Evolutionary conservation across 352 stramenopile genomes (phyloP).

Genomic region (Globisporangium cylindrosporum): DNA sequence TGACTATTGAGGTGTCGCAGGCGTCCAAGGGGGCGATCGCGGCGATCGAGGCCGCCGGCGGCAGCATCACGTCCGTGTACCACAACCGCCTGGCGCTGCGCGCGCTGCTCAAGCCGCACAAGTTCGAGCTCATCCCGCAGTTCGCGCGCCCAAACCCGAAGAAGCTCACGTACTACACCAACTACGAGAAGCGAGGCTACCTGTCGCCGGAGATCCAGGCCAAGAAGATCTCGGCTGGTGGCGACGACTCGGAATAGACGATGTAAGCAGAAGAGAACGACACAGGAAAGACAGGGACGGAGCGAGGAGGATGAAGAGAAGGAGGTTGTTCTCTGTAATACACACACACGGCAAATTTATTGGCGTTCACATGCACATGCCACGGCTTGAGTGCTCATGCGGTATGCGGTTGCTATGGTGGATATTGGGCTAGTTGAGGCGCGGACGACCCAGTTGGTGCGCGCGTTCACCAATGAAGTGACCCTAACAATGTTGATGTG

Average conservation of each 20-base stretch:
- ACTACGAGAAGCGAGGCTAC: constrained; percentile 96
- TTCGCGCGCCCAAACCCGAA: constrained; percentile 93
- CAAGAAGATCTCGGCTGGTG: constrained; percentile 66
- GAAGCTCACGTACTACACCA: constrained; percentile 97
- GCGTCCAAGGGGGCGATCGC: constrained; percentile 93
- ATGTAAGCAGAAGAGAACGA: constrained; percentile 4
- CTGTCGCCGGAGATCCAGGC: constrained; percentile 96
- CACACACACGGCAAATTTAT: constrained; percentile 6
- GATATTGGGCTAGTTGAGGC: constrained; percentile 13
- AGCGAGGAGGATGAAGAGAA: background rate
- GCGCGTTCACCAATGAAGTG: constrained; percentile 26
- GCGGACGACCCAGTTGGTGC: constrained; percentile 13
- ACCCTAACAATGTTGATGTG: constrained; percentile 17
- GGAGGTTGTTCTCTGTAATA: constrained; percentile 9
- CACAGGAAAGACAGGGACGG: background rate
- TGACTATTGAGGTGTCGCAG: constrained; percentile 95
- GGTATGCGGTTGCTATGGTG: background rate
- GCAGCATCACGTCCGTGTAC: constrained; percentile 96
- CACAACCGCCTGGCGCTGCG: constrained; percentile 96
- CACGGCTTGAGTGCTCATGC: background rate
- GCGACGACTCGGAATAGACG: constrained; percentile 42
- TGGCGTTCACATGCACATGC: background rate
- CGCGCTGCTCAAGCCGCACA: constrained; percentile 94
- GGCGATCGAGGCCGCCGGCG: constrained; percentile 92
- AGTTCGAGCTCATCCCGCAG: constrained; percentile 94